Conservation (phyloP, 441 rosid species). For the California macrophylla region DNA sequence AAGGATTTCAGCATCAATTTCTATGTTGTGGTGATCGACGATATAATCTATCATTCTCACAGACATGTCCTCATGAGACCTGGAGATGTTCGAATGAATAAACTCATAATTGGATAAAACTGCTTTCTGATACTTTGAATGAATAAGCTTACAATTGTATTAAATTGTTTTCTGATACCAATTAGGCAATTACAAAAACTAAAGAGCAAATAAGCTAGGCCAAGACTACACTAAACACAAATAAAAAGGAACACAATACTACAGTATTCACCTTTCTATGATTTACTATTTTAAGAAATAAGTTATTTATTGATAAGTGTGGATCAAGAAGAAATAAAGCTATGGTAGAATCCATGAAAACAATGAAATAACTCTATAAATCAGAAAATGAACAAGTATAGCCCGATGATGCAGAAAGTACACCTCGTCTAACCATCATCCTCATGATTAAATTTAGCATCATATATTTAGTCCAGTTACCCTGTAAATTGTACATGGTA, state of each 20-base stretch:
- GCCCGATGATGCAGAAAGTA: not conserved
- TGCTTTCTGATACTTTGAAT: not conserved
- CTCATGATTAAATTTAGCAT: not conserved
- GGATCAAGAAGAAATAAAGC: not conserved
- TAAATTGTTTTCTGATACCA: not conserved
- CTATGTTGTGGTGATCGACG: conserved; percentile 69
- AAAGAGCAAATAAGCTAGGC: not conserved
- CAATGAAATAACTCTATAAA: too few species aligned
- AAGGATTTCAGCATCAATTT: conserved; percentile 63
- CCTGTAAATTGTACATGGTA: not conserved
- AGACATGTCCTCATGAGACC: conserved; percentile 91
- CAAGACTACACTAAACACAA: not conserved
- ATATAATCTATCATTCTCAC: conserved; percentile 60
- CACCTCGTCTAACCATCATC: not conserved
- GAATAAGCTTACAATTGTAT: not conserved
- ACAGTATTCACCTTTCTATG: not conserved
- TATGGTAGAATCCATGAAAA: not conserved
- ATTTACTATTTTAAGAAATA: not conserved
- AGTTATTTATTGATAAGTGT: not conserved
- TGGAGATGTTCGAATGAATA: conserved; percentile 20
- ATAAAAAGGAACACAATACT: not conserved
- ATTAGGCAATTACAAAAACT: not conserved
- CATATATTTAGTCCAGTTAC: not conserved
- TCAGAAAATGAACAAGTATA: too few species aligned
- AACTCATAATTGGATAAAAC: not conserved